A percentile compares a stretch with the other conserved stretches of the same genome.
Evolutionary conservation across 164 flowering plant species (phyloP).

Genomic region (Litsea cubeba): DNA sequence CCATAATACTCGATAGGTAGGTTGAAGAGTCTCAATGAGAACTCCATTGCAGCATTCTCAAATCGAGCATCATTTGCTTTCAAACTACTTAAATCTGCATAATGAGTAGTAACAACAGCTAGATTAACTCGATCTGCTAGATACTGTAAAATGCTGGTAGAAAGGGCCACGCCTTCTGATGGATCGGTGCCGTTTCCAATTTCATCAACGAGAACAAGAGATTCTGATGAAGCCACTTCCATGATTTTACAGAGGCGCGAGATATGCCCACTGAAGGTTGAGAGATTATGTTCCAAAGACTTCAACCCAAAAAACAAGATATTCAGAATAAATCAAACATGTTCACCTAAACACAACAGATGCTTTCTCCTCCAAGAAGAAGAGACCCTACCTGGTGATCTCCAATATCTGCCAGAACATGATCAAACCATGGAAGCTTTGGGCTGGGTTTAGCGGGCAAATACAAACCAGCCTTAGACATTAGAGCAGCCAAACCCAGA

Average conservation of each 20-base stretch:
- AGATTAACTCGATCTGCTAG: slow-evolving; percentile 60
- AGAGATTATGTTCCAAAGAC: slow-evolving; percentile 92
- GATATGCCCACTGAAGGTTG: slow-evolving; percentile 95
- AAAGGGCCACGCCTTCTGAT: slow-evolving; percentile 93
- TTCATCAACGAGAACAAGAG: slow-evolving; percentile 92
- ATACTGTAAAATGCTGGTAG: slow-evolving; percentile 77
- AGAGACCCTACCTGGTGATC: slow-evolving; percentile 80
- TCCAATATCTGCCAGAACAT: slow-evolving; percentile 88
- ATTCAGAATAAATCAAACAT: slow-evolving; percentile 28
- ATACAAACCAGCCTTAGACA: slow-evolving; percentile 94
- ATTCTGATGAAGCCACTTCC: slow-evolving; percentile 65
- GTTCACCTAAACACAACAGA: slow-evolving; percentile 7
- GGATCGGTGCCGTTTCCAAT: slow-evolving; percentile 97
- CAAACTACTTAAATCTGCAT: slow-evolving; percentile 72
- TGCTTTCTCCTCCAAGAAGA: slow-evolving; percentile 24
- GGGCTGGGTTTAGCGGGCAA: slow-evolving; percentile 67
- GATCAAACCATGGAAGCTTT: slow-evolving; percentile 88
- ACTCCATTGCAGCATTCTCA: slow-evolving; percentile 96
- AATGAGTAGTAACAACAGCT: slow-evolving; percentile 90
- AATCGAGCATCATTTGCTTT: slow-evolving; percentile 62
- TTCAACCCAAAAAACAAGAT: slow-evolving; percentile 42
- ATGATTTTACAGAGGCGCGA: slow-evolving; percentile 65
- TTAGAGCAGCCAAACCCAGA: slow-evolving; percentile 75
- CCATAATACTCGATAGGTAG: slow-evolving; percentile 81
- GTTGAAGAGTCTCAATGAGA: slow-evolving; percentile 67